phyloP scores from a whole-genome alignment of 495 filamentous ascomycete genomes.

The Penicillium cosmopolitanum region DNA sequence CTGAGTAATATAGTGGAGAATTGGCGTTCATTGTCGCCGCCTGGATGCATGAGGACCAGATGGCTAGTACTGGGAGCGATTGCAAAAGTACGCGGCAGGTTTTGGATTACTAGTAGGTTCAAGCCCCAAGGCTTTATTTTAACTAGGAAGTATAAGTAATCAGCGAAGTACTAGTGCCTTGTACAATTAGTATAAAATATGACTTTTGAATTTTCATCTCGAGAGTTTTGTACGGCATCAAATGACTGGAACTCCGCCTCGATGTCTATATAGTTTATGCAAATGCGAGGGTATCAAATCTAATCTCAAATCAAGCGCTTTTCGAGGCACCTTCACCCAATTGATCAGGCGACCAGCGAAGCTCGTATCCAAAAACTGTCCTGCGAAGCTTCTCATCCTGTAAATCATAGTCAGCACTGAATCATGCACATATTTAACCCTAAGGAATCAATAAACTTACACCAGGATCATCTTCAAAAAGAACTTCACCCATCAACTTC shows the following conservation, averaged over 20 bases:
- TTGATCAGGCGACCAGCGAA: slow-evolving; percentile 49
- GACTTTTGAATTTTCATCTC: too few relatives aligned
- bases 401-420: background rate
- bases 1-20: too few relatives aligned
- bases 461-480: slow-evolving; percentile 88
- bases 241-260: background rate
- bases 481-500: slow-evolving; percentile 75
- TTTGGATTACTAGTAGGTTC: too few relatives aligned
- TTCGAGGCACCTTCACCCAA: slow-evolving; percentile 17
- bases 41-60: too few relatives aligned
- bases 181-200: too few relatives aligned
- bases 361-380: slow-evolving; percentile 80
- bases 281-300: slow-evolving; percentile 31
- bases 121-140: too few relatives aligned
- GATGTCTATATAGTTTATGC: slow-evolving; percentile 16
- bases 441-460: slow-evolving; percentile 39
- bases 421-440: too few relatives aligned
- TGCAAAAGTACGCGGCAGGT: too few relatives aligned
- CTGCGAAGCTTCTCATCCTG: slow-evolving; percentile 71
- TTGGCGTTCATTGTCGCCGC: too few relatives aligned
- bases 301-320: slow-evolving; percentile 12
- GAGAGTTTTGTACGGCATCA: background rate
- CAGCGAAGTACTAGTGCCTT: too few relatives aligned
- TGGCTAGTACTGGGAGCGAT: too few relatives aligned
- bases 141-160: too few relatives aligned